Evolutionary conservation across 1,139 yeast species (phyloP), one percentile per base, ranked within the genome.

Genomic region (Yamadazyma pseudoaaseri): DNA sequence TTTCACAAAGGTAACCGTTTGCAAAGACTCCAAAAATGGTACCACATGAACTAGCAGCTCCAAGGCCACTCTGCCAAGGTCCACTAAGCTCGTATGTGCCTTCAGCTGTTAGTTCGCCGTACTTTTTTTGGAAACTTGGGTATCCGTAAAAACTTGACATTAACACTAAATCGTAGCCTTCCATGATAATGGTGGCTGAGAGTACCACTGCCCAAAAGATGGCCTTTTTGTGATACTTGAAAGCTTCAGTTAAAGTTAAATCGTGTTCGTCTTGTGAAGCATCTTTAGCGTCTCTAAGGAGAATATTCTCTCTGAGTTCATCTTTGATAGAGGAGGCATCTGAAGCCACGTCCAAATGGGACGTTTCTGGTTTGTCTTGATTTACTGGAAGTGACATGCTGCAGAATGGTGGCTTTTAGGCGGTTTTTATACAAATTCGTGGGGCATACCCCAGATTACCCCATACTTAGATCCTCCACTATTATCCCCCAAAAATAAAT

Each of bases 121-220:
- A 73, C 42, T 58, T 59, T 25, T 50, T 44, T 27, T 48, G 48
- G 45, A 73, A 73, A 5, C 66, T 57, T 2, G 67, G 65, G 46
- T 65, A 56, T 2, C 71, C 72, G 45, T 57, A 71, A 48, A 73
- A 62, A 4, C 64, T 55, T 20, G 53, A 44, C 38, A 70, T 51
- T 36, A 73, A 54, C 31, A 52, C 54, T 22, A 58, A 54, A 45
- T 73, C 78, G 45, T 68, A 73, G 20, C 78, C 79, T 39, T 64
- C 73, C 76, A 70, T 70, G 36, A 72, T 49, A 31, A 72, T 56
- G 18, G 68, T 63, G 9, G 61, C 45, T 3, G 71, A 59, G 39
- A 71, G 53, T 30, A 70, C 48, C 29, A 67, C 39, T 5, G 74
- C 63, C 76, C 77, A 73, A 40, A 65, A 40, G 26, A 62, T 62